Base-by-base conservation (phyloP, 2,329 filamentous ascomycete genomes). In the Aspergillus fijiensis region DNA sequence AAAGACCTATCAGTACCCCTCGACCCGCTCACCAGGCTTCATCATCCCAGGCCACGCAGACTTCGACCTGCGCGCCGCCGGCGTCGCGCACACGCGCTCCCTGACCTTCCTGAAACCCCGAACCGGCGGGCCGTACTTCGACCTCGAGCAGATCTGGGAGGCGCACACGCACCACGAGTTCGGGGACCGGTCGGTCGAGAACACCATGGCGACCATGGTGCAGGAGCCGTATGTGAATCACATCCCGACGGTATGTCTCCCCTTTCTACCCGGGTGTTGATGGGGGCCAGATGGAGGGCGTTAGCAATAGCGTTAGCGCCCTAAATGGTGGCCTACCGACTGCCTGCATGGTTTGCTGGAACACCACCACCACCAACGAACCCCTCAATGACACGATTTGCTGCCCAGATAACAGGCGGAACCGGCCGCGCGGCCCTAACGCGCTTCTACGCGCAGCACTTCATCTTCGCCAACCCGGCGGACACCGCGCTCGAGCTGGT, bases 201-300 rank as follows among this genome's bases (percentile, higher is more conserved):
- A 86, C 64, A 93, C 89, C 0, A 92, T 93, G 89, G 81, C 81
- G n/a, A 92, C 89, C 0, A 92, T 93, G 89, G 89, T 92, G 1
- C 81, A 87, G 51, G 86, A 91, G 71, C 90, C 89, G 1, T 92
- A 92, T 68, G 89, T 93, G 1, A 92, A 92, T 69, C 88, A 92
- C 69, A 80, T 92, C 2, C 87, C 89, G 0, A 91, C 89, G 0
- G 81, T 87, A 67, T 78, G 82, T 31, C 23, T 31, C 7, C 6
- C n/a, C 4, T 21, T n/a, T 23, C 23, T 23, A 23, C 3, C 23
- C 4, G 11, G 2, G 10, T 57, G 33, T 11, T 10, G 12, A 6
- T 35, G 4, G 33, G 10, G 33, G 4, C 23, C 23, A 4, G 10
- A 14, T 35, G 1, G 14, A 35, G 9, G 33, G 9, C 10, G 33